These are phyloP conservation scores for Puccinia triticina DNA, from an alignment of 1,284 basidiomycete species.

Conservation along the genomic window DNA sequence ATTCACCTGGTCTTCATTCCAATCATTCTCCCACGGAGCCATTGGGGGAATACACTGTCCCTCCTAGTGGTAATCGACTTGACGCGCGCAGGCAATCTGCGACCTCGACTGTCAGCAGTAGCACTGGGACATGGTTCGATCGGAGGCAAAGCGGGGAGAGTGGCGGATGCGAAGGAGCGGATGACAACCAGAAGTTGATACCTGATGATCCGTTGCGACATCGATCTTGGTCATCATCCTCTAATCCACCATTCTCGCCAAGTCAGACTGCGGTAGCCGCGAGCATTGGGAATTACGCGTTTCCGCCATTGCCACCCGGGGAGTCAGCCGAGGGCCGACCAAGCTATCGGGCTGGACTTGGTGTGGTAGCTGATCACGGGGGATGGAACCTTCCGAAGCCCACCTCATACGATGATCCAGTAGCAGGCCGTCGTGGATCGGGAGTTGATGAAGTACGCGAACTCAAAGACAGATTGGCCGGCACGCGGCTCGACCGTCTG, in stretches of 20 bases:
- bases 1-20: constrained; percentile 4
- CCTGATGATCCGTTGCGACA: constrained; percentile 1
- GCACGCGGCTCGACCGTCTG: constrained; percentile 12
- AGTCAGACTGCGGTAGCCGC: background rate
- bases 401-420: background rate
- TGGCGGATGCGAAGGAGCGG: background rate
- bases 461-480: constrained; percentile 15
- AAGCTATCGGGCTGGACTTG: background rate
- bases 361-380: background rate
- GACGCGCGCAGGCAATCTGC: constrained; percentile 18
- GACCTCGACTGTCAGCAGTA: constrained; percentile 24
- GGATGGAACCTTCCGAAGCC: constrained; percentile 1
- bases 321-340: background rate
- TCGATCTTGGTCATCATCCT: constrained; percentile 27
- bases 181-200: background rate
- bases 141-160: constrained; percentile 21
- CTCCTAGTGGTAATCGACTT: background rate
- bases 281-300: constrained; percentile 17
- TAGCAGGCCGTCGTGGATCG: constrained; percentile 5
- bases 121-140: constrained; percentile 15
- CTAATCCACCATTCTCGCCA: constrained; percentile 7
- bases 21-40: background rate
- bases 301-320: background rate
- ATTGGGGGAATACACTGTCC: background rate
- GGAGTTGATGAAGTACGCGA: constrained; percentile 12